phyloP scores from a whole-genome alignment of 192 early-diverging fungal genomes.

The Glomus cerebriforme region DNA sequence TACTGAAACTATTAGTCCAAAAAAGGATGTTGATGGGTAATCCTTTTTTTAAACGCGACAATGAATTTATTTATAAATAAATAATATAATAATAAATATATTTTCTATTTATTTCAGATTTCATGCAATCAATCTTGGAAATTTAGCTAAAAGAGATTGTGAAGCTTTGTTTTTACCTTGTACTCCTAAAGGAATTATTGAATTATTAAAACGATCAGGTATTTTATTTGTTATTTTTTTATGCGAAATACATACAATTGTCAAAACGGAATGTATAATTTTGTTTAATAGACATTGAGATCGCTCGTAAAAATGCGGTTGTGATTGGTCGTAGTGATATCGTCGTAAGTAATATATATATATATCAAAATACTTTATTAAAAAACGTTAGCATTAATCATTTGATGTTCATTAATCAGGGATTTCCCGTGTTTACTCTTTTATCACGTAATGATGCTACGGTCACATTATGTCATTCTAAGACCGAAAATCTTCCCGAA shows the following conservation, averaged over 20 bases:
- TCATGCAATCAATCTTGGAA: slow-evolving; percentile 92
- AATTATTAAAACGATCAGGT: slow-evolving; percentile 73
- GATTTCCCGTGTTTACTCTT: slow-evolving; percentile 82
- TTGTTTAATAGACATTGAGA: slow-evolving; percentile 48
- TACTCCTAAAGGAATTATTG: slow-evolving; percentile 94
- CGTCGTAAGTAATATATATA: slow-evolving; percentile 54
- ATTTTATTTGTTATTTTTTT: neutral
- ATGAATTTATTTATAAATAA: too few species aligned
- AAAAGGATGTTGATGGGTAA: slow-evolving; percentile 98
- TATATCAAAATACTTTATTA: neutral
- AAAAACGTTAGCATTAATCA: neutral
- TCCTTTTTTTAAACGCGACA: too few species aligned
- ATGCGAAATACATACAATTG: neutral
- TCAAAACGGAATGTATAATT: neutral
- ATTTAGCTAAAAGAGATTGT: slow-evolving; percentile 78
- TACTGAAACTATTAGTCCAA: slow-evolving; percentile 80
- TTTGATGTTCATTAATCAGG: slow-evolving; percentile 40
- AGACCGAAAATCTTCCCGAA: slow-evolving; percentile 71
- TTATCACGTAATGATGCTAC: slow-evolving; percentile 84
- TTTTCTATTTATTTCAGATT: slow-evolving; percentile 56
- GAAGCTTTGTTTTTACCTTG: slow-evolving; percentile 90
- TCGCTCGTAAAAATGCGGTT: slow-evolving; percentile 88
- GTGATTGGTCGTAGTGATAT: slow-evolving; percentile 97
- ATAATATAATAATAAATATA: neutral
- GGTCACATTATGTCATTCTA: slow-evolving; percentile 93